Evolutionary conservation across 2,329 filamentous ascomycete species (phyloP).

Genomic region (Hypoxylon sp.): DNA sequence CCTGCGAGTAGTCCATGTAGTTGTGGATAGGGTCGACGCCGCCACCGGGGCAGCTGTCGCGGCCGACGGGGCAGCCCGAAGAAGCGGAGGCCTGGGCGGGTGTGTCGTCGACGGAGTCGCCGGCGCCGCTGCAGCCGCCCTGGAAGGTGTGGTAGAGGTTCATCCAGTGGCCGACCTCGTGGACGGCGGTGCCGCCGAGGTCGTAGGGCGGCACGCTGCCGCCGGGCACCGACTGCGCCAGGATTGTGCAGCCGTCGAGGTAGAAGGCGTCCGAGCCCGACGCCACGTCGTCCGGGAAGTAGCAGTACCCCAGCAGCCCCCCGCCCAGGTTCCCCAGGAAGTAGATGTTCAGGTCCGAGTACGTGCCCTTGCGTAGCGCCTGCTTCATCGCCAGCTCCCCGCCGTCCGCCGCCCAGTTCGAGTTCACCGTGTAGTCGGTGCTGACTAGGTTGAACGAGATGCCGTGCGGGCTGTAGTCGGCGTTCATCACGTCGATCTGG

Average conservation of each 20-base stretch:
- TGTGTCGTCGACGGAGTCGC: constrained; percentile 52
- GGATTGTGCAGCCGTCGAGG: constrained; percentile 47
- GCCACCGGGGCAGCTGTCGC: constrained; percentile 45
- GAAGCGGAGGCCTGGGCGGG: constrained; percentile 49
- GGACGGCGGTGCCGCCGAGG: constrained; percentile 48
- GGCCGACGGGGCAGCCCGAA: constrained; percentile 48
- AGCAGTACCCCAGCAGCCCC: constrained; percentile 55
- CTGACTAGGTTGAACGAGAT: constrained; percentile 55
- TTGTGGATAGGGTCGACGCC: constrained; percentile 48
- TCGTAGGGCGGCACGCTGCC: constrained; percentile 42
- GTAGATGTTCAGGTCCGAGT: constrained; percentile 57
- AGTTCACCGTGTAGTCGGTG: constrained; percentile 56
- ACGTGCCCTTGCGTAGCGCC: constrained; percentile 55
- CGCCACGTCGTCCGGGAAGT: constrained; percentile 52
- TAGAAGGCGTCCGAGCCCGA: constrained; percentile 47
- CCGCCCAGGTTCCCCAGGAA: constrained; percentile 49
- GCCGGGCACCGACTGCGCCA: constrained; percentile 40
- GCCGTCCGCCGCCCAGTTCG: constrained; percentile 53
- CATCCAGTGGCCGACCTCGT: constrained; percentile 41
- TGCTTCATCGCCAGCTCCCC: constrained; percentile 55
- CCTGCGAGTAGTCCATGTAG: constrained; percentile 51
- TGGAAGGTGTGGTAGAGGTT: constrained; percentile 51
- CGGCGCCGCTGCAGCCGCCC: constrained; percentile 51
- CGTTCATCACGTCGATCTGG: constrained; percentile 57
- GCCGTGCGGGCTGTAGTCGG: constrained; percentile 52